Base-by-base conservation (phyloP, 1,284 basidiomycete genomes). In the Microbotryum lychnidis-dioicae region DNA sequence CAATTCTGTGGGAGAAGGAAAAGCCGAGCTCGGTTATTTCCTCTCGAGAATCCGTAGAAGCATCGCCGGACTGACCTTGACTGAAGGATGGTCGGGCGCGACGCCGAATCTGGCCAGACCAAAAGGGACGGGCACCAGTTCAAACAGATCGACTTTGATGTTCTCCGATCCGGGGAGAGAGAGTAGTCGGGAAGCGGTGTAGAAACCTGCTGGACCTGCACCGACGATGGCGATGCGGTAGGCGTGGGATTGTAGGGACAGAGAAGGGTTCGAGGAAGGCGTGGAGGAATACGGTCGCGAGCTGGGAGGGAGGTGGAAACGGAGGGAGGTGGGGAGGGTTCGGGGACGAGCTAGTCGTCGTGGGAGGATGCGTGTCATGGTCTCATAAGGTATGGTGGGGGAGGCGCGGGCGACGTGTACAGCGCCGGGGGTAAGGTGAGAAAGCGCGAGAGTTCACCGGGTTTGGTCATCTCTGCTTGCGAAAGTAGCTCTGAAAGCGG, bases 61-160 rank as follows among this genome's bases (percentile, higher is more conserved):
- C 23, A 53, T 42, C 51, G 14, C 46, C 46, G 9, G 20, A 20
- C 81, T 57, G 72, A 87, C 91, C 82, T 97, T 98, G 73, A 98
- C 94, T 79, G 98, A 94, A 1, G 94, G 92, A 76, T 99, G 96
- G 77, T 98, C 96, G 47, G 96, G 94, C 10, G 96, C 96, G 8
- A 99, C 96, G 1, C 96, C 94, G 72, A 96, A 98, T 48, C 96
- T 80, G 2, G 94, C 92, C 0, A 98, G 81, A 0, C 96, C 96
- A 73, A 96, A 90, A 3, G 96, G 96, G 33, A 90, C 86, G 80
- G 94, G 97, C 4, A 97, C 80, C 23, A 90, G 81, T 76, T 99
- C 96, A 74, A 87, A 98, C 75, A 99, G 79, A 74, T 98, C 89
- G 16, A 98, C 83, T 46, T 81, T 78, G 29, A 88, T 76, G 45